Base-by-base conservation (phyloP, 225 moss, liverwort and hornwort species). In the Marchantia polymorpha region DNA sequence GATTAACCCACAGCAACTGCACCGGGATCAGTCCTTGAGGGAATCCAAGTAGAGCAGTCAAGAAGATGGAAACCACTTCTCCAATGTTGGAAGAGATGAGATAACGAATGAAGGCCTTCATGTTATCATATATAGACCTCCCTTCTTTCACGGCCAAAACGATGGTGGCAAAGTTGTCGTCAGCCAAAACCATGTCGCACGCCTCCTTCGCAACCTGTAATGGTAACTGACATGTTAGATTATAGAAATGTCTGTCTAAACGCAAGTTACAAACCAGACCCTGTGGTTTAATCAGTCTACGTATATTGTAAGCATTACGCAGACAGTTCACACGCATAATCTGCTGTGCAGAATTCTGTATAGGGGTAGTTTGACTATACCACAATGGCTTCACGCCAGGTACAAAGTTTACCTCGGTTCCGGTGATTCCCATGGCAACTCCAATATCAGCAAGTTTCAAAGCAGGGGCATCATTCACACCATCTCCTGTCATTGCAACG, bases 401-500 rank as follows among this genome's bases (percentile, higher is more conserved):
- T 56, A 0, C 12, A 56, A 25, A 55, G 39, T 17, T 56, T 66
- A 90, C 91, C 91, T 91, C 91, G 29, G 91, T 91, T 60, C 91
- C 91, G 8, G 89, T 83, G 31, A 91, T 88, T 50, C 89, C 91
- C 91, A 89, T 91, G 86, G 91, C 88, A 30, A 91, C 74, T 60
- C 91, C 91, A 29, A 91, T 91, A 70, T 91, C 91, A 72, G 91
- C 91, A 76, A 91, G 91, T 85, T 91, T 91, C 78, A 91, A 83
- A 53, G 91, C 91, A 69, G 89, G 91, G 17, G 91, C 91, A 82
- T 91, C 91, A 78, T 91, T 91, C 78, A 91, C 91, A 56, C 91
- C 91, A 80, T 91, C 88, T 30, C 89, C 89, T 56, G 91, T 89
- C 91, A 91, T 91, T 5, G 89, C 91, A 73, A 91, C 91, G 17